Evolutionary conservation across 2,329 filamentous ascomycete species (phyloP).

Genomic region (Hirsutella rhossiliensis): DNA sequence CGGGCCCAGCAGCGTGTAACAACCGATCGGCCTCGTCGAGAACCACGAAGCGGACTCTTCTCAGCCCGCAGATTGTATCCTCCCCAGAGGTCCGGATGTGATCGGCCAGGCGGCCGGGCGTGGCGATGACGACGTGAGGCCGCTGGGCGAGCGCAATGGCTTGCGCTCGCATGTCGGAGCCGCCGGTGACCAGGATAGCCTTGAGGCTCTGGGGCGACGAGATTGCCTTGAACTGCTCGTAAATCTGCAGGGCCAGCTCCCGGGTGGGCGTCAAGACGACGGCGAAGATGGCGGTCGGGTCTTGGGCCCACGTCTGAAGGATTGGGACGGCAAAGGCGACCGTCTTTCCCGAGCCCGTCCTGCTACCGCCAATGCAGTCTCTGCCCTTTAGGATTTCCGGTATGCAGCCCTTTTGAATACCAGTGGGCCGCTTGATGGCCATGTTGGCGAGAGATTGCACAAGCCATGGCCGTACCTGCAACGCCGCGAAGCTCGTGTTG

Average conservation of each 20-base stretch:
- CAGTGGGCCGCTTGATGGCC: conserved; percentile 80
- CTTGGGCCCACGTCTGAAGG: conserved; percentile 82
- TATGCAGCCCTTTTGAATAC: conserved; percentile 87
- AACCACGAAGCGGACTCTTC: conserved; percentile 72
- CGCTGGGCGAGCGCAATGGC: conserved; percentile 70
- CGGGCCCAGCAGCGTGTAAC: conserved; percentile 57
- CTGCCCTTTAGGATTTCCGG: conserved; percentile 82
- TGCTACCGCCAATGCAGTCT: conserved; percentile 89
- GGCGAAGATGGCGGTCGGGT: conserved; percentile 84
- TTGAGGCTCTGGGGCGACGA: conserved; percentile 81
- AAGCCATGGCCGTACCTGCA: conserved; percentile 77
- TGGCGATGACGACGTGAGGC: conserved; percentile 89
- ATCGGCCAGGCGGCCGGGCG: conserved; percentile 83
- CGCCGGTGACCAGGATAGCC: conserved; percentile 79
- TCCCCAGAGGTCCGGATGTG: conserved; percentile 86
- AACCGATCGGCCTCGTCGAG: conserved; percentile 93
- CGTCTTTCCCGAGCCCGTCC: conserved; percentile 95
- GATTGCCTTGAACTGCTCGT: conserved; percentile 90
- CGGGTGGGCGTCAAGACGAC: conserved; percentile 81
- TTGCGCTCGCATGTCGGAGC: conserved; percentile 83
- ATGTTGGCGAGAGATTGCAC: conserved; percentile 62
- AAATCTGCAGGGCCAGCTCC: conserved; percentile 91
- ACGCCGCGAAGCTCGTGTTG: conserved; percentile 55
- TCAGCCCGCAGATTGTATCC: conserved; percentile 75
- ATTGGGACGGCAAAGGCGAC: conserved; percentile 93